These are phyloP conservation scores for Kondoa subrosea DNA, from an alignment of 768 basidiomycete genomes.

Conservation along the genomic window DNA sequence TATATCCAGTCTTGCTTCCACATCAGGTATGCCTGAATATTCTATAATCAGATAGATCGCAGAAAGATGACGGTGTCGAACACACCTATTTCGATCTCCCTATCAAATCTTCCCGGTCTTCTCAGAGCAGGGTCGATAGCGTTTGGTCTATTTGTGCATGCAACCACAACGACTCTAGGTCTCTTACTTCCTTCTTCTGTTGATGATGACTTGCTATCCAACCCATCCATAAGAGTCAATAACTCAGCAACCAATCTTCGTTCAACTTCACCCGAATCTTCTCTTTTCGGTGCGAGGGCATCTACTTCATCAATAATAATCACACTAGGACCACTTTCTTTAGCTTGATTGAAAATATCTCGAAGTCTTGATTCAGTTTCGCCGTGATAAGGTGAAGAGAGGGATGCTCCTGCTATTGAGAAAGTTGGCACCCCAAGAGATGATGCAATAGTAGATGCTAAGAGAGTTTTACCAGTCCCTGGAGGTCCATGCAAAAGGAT, in stretches of 20 bases:
- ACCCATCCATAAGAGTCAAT: conserved; percentile 81
- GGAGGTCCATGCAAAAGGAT: conserved; percentile 89
- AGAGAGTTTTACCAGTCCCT: conserved; percentile 92
- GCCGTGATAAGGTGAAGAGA: conserved; percentile 88
- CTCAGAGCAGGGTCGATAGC: conserved; percentile 85
- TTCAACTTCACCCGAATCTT: conserved; percentile 88
- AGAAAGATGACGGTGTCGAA: conserved; percentile 7
- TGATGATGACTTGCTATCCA: conserved; percentile 30
- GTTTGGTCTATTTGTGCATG: conserved; percentile 87
- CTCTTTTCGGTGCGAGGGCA: conserved; percentile 74
- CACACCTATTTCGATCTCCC: conserved; percentile 85
- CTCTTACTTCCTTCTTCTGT: not conserved
- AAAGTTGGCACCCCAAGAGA: conserved; percentile 76
- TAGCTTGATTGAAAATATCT: conserved; percentile 73
- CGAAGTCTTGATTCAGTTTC: conserved; percentile 85
- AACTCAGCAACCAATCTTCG: conserved; percentile 88
- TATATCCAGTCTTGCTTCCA: conserved; percentile 65
- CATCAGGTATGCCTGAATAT: conserved; percentile 64
- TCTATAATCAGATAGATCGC: not conserved
- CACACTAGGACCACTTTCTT: conserved; percentile 67
- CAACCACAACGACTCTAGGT: conserved; percentile 70
- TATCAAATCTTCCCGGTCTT: conserved; percentile 76
- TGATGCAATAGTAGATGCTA: conserved; percentile 81
- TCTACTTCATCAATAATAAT: conserved; percentile 93
- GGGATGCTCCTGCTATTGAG: conserved; percentile 84